Conservation (phyloP, 2,329 filamentous ascomycete species). For the Ceratocystis cubensis region DNA sequence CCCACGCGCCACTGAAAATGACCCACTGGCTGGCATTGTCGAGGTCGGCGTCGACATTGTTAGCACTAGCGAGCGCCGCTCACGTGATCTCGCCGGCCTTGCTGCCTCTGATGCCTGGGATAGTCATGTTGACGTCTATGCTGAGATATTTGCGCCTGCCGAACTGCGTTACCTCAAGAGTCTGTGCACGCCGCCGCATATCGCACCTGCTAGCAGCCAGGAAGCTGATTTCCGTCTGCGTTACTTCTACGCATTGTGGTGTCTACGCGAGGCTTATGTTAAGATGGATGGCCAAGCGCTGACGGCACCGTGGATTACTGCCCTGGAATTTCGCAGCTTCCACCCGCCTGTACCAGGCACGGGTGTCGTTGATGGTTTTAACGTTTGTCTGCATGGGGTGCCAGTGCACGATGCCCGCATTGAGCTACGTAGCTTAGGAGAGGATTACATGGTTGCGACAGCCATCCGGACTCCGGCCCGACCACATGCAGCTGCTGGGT, state of each 20-base stretch:
- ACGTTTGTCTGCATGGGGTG: conserved; percentile 9
- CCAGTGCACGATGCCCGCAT: conserved; percentile 13
- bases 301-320: conserved; percentile 57
- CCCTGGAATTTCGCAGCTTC: conserved; percentile 56
- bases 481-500: conserved; percentile 7
- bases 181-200: conserved; percentile 22
- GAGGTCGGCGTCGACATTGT: conserved; percentile 66
- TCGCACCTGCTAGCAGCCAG: neutral
- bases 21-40: conserved; percentile 23
- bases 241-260: conserved; percentile 67
- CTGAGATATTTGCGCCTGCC: conserved; percentile 51
- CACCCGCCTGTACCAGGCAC: conserved; percentile 36
- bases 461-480: conserved; percentile 16
- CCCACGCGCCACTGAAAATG: conserved; percentile 17
- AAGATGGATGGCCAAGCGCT: conserved; percentile 73
- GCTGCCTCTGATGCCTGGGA: conserved; percentile 47
- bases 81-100: conserved; percentile 48
- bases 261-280: conserved; percentile 67
- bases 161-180: conserved; percentile 52
- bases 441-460: conserved; percentile 17
- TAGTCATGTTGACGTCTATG: conserved; percentile 57
- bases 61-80: conserved; percentile 55
- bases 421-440: conserved; percentile 18
- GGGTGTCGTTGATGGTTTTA: conserved; percentile 13
- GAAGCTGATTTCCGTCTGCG: conserved; percentile 46